A percentile compares a stretch with the other conserved stretches of the same genome.
phyloP scores from a whole-genome alignment of 176 grass and related monocot genomes.

The Triticum urartu region DNA sequence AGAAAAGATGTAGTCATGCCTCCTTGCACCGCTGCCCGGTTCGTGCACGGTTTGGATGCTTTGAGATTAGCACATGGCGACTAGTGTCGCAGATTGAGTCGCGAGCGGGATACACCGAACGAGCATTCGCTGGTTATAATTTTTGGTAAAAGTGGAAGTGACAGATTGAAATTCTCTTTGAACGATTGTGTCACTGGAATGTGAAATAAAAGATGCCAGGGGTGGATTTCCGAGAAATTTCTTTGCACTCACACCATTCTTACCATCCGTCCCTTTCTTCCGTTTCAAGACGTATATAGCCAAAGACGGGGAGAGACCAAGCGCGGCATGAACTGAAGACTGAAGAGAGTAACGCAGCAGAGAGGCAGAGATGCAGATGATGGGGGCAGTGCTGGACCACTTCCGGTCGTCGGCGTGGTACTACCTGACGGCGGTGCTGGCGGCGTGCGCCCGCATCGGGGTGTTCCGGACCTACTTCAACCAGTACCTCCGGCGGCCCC shows the following conservation, averaged over 20 bases:
- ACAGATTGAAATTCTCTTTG: no score
- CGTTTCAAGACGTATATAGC: neutral
- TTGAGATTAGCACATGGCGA: no score
- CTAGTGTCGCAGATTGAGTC: no score
- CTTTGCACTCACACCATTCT: no score
- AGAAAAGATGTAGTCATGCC: no score
- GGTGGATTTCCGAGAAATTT: neutral
- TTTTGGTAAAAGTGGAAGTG: no score
- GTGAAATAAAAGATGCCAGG: no score
- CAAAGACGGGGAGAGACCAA: neutral
- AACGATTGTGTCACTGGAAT: no score
- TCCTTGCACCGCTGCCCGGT: no score
- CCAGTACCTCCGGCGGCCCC: slow-evolving; percentile 7
- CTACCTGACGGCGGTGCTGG: neutral
- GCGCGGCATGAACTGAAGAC: neutral
- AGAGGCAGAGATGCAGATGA: neutral
- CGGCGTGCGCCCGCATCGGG: neutral
- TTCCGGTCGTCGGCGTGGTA: neutral
- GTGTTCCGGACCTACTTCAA: neutral
- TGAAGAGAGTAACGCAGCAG: neutral
- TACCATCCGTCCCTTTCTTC: neutral
- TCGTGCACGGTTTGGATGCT: no score
- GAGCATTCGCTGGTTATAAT: no score
- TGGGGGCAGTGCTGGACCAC: neutral
- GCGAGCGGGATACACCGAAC: no score